phyloP scores from a whole-genome alignment of 164 flowering plant genomes.

The Annona cherimola region DNA sequence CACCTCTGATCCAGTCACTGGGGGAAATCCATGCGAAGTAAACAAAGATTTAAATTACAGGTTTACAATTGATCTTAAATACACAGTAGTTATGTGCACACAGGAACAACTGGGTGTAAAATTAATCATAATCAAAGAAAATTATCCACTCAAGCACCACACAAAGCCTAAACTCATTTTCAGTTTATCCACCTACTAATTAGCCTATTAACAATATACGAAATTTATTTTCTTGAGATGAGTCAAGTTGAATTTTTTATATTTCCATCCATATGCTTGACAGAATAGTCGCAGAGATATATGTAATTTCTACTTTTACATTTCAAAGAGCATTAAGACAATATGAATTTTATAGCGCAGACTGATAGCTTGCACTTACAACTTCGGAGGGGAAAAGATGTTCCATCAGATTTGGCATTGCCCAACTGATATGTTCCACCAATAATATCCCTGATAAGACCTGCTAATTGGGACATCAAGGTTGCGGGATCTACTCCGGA shows the following conservation, averaged over 20 bases:
- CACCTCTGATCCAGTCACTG: conserved; percentile 77
- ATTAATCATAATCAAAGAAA: neutral
- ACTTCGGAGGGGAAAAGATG: conserved; percentile 45
- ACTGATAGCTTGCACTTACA: conserved; percentile 43
- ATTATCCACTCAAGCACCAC: neutral
- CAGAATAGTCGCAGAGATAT: neutral
- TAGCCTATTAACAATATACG: no score
- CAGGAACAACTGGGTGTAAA: no score
- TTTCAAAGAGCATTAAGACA: neutral
- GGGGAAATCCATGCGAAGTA: neutral
- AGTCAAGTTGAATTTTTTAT: neutral
- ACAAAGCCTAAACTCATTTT: neutral
- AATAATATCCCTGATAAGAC: conserved; percentile 93
- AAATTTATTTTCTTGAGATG: no score
- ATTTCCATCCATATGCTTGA: neutral
- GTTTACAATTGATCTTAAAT: no score
- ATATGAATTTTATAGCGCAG: neutral
- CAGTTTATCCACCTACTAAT: no score
- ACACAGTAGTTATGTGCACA: no score
- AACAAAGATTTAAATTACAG: no score
- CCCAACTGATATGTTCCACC: conserved; percentile 65
- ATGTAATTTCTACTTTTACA: no score
- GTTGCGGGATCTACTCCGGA: conserved; percentile 88
- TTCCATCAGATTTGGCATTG: conserved; percentile 37
- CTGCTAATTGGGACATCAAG: conserved; percentile 89